These are phyloP conservation scores for Heterobasidion parviporum DNA, from an alignment of 1,284 basidiomycete species.

Conservation along the genomic window DNA sequence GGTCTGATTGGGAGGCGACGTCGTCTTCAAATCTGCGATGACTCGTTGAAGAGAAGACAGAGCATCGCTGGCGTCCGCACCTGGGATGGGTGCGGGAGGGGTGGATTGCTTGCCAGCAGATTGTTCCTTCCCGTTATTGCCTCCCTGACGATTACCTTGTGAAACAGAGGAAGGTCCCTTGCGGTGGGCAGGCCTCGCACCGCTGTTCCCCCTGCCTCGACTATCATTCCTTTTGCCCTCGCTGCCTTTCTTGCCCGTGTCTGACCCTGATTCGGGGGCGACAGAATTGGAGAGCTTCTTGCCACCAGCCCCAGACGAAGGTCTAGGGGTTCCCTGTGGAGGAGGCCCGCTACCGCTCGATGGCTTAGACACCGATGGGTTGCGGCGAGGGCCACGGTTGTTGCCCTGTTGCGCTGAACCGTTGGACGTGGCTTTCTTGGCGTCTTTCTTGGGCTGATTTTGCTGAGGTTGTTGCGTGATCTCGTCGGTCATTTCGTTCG, in stretches of 20 bases:
- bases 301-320: constrained; percentile 55
- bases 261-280: constrained; percentile 57
- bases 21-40: constrained; percentile 76
- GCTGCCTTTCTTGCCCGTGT: constrained; percentile 50
- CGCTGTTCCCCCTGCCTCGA: constrained; percentile 31
- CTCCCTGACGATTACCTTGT: constrained; percentile 33
- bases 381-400: constrained; percentile 38
- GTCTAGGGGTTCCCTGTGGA: constrained; percentile 37
- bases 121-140: constrained; percentile 31
- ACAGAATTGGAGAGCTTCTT: constrained; percentile 39
- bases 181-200: constrained; percentile 40
- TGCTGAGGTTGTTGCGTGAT: constrained; percentile 42
- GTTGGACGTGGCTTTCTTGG: constrained; percentile 46
- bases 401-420: constrained; percentile 21
- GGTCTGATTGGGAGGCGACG: constrained; percentile 46
- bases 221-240: constrained; percentile 46
- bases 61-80: constrained; percentile 50
- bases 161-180: constrained; percentile 45
- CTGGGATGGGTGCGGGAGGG: constrained; percentile 41
- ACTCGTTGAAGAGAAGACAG: constrained; percentile 75
- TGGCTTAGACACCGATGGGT: constrained; percentile 43
- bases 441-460: constrained; percentile 48
- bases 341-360: constrained; percentile 33
- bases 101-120: constrained; percentile 19
- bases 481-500: constrained; percentile 83